A percentile compares a stretch with the other conserved stretches of the same genome.
These are phyloP conservation scores for Didymella lethalis DNA, from an alignment of 2,329 filamentous ascomycete genomes.

Conservation along the genomic window DNA sequence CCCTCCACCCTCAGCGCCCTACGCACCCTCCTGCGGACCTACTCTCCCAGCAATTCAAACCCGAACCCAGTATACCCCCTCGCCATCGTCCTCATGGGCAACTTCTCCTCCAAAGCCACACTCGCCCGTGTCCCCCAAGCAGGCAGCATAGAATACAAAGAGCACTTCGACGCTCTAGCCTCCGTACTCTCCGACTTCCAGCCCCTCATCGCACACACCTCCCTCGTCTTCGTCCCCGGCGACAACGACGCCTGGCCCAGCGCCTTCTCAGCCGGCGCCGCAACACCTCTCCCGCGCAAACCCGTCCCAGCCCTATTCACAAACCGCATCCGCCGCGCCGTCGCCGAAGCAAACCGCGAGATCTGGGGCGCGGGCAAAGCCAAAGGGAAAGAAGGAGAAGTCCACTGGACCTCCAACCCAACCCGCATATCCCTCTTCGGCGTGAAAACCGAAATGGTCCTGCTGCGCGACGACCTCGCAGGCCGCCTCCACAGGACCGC, in stretches of 20 bases:
- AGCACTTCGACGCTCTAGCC: conserved; percentile 89
- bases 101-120: conserved; percentile 71
- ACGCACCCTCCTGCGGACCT: conserved; percentile 77
- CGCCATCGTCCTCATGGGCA: conserved; percentile 83
- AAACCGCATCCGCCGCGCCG: conserved; percentile 80
- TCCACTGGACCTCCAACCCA: conserved; percentile 89
- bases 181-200: conserved; percentile 84
- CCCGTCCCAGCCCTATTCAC: conserved; percentile 89
- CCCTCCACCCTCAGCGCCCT: conserved; percentile 83
- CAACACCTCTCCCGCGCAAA: conserved; percentile 73
- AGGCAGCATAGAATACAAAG: conserved; percentile 95
- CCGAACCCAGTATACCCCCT: conserved; percentile 72
- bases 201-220: conserved; percentile 76
- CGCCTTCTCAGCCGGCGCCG: conserved; percentile 78
- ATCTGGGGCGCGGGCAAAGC: conserved; percentile 56
- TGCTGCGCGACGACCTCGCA: conserved; percentile 88
- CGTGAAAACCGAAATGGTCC: conserved; percentile 82
- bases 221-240: conserved; percentile 91
- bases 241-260: conserved; percentile 98
- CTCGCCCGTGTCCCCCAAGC: conserved; percentile 72
- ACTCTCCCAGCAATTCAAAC: conserved; percentile 65
- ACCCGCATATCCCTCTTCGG: conserved; percentile 84
- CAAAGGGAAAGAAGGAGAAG: conserved; percentile 69
- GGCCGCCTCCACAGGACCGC: conserved; percentile 78
- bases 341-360: conserved; percentile 79